Conservation (phyloP, 164 flowering plant genomes). For the Chimonanthus praecox region DNA sequence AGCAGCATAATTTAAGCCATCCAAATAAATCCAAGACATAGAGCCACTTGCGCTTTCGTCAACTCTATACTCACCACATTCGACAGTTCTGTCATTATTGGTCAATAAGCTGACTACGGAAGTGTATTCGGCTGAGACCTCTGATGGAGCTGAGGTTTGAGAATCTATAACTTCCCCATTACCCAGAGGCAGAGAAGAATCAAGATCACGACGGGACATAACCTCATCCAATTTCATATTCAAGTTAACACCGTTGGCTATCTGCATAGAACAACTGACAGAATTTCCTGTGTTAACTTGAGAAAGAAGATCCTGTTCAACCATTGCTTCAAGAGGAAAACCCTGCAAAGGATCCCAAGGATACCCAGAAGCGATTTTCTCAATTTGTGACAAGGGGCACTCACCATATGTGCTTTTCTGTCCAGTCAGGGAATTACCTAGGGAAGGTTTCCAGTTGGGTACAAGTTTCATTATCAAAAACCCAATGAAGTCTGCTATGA, state of each 20-base stretch:
- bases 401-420: slow-evolving; percentile 8
- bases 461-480: slow-evolving; percentile 42
- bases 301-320: slow-evolving; percentile 7
- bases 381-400: slow-evolving; percentile 10
- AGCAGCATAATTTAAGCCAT: slow-evolving; percentile 7
- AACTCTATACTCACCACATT: slow-evolving; percentile 7
- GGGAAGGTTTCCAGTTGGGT: slow-evolving; percentile 42
- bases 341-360: slow-evolving; percentile 14
- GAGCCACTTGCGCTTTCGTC: slow-evolving; percentile 10
- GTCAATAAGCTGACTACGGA: slow-evolving; percentile 3
- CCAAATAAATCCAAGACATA: slow-evolving; percentile 15
- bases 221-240: slow-evolving; percentile 5
- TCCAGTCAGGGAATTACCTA: slow-evolving; percentile 15
- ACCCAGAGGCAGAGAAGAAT: slow-evolving; percentile 7
- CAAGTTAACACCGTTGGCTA: slow-evolving; percentile 5
- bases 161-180: slow-evolving; percentile 18
- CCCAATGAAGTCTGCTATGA: slow-evolving; percentile 60
- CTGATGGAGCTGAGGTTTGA: slow-evolving; percentile 27
- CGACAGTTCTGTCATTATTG: slow-evolving; percentile 2
- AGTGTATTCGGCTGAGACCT: slow-evolving; percentile 26
- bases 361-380: slow-evolving; percentile 8
- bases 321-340: slow-evolving; percentile 8
- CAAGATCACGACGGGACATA: slow-evolving; percentile 8
- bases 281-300: slow-evolving; percentile 4
- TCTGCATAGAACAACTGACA: background rate